Percentiles rank a stretch among this genome's conserved stretches.
Evolutionary conservation across 73 alveolate genomes (phyloP).

Genomic region (Tetrahymena malaccensis): DNA sequence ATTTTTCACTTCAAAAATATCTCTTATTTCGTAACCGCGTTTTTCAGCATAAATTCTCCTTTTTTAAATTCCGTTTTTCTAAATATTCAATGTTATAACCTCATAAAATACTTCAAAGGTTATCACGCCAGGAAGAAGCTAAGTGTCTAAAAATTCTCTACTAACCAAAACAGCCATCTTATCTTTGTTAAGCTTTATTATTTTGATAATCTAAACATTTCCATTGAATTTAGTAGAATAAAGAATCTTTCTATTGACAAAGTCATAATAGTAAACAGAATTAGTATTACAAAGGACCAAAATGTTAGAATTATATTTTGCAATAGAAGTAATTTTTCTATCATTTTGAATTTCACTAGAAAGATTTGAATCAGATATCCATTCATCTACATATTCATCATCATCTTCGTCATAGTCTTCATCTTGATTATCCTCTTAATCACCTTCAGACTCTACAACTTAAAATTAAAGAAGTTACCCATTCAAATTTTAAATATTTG

Average conservation of each 20-base stretch:
- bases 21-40: neutral
- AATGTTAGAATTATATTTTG: neutral
- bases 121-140: neutral
- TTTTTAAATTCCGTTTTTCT: neutral
- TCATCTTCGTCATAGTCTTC: neutral
- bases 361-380: neutral
- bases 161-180: neutral
- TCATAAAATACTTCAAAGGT: neutral
- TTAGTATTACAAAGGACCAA: neutral
- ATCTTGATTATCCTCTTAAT: neutral
- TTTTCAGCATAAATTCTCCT: neutral
- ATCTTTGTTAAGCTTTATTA: neutral
- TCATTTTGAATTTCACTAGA: neutral
- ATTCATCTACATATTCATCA: neutral
- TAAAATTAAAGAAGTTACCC: neutral
- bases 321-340: neutral
- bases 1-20: neutral
- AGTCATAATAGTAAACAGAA: neutral
- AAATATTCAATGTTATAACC: neutral
- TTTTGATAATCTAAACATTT: neutral
- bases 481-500: neutral
- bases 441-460: neutral
- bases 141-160: neutral
- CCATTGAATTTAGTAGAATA: neutral
- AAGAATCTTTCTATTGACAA: neutral